phyloP scores from a whole-genome alignment of 2,329 filamentous ascomycete genomes.

The Claviceps sp. region DNA sequence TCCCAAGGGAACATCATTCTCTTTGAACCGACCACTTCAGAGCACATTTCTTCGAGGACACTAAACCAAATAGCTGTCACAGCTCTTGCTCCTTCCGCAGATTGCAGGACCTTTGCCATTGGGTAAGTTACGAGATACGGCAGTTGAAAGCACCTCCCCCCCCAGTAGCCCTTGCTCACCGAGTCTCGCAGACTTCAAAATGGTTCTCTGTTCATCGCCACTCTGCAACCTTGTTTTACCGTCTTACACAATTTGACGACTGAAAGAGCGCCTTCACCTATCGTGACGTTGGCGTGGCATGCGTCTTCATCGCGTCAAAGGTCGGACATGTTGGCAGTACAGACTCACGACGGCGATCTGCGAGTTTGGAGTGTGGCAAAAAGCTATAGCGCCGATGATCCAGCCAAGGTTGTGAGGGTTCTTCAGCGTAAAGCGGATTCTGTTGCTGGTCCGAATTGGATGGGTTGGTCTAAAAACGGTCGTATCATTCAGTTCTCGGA shows the following conservation, averaged over 20 bases:
- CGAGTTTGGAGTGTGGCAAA: slow-evolving; percentile 96
- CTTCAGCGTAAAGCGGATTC: slow-evolving; percentile 68
- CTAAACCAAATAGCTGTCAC: slow-evolving; percentile 88
- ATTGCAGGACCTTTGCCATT: slow-evolving; percentile 92
- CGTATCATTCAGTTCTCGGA: slow-evolving; percentile 87
- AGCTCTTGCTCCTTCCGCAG: slow-evolving; percentile 75
- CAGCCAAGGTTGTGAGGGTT: slow-evolving; percentile 78
- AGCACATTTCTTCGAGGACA: slow-evolving; percentile 82
- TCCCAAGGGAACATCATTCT: slow-evolving; percentile 84
- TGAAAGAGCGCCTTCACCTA: slow-evolving; percentile 69
- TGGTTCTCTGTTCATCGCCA: slow-evolving; percentile 82
- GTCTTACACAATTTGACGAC: slow-evolving; percentile 88
- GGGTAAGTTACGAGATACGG: slow-evolving; percentile 44
- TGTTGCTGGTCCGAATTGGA: slow-evolving; percentile 75
- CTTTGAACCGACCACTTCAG: slow-evolving; percentile 85
- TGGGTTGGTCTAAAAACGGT: slow-evolving; percentile 96
- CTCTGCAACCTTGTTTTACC: slow-evolving; percentile 80
- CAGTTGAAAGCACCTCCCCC: background rate
- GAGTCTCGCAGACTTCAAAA: slow-evolving; percentile 63
- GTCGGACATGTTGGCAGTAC: slow-evolving; percentile 92
- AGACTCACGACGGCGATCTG: slow-evolving; percentile 82
- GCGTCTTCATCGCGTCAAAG: slow-evolving; percentile 91
- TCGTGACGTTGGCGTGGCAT: slow-evolving; percentile 85
- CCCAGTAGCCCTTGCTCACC: slow-evolving; percentile 5
- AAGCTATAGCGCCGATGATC: slow-evolving; percentile 53